Evolutionary conservation across 257 asterid genomes (phyloP).

Genomic region (Lithospermum erythrorhizon): DNA sequence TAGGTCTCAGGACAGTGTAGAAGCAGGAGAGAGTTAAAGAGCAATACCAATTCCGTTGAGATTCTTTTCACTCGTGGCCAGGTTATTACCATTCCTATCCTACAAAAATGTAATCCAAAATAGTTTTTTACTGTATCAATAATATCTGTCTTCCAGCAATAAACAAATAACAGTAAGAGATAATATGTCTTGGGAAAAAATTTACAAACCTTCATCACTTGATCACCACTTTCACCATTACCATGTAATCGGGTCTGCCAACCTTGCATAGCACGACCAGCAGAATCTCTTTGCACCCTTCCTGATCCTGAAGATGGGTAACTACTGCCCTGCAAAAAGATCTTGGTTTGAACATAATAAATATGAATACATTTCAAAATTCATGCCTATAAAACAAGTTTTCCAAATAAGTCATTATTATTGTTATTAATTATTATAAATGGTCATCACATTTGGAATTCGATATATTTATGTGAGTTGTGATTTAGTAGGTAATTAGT

Average conservation of each 20-base stretch:
- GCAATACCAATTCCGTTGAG: constrained; percentile 63
- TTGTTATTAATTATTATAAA: too few species aligned
- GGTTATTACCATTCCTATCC: constrained; percentile 58
- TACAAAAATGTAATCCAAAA: constrained; percentile 20
- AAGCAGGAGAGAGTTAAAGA: background rate
- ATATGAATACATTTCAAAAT: too few species aligned
- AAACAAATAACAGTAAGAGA: background rate
- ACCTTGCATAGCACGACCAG: constrained; percentile 94
- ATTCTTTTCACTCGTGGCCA: constrained; percentile 72
- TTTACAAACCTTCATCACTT: constrained; percentile 38
- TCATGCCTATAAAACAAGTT: background rate
- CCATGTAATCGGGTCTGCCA: constrained; percentile 68
- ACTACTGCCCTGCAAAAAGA: constrained; percentile 47
- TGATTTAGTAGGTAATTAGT: too few species aligned
- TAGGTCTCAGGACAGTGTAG: too few species aligned
- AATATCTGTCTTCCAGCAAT: too few species aligned
- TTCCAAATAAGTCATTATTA: background rate
- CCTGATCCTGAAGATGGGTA: constrained; percentile 69
- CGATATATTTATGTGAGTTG: too few species aligned
- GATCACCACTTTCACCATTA: constrained; percentile 52
- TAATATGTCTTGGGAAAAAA: constrained; percentile 1
- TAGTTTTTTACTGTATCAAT: background rate
- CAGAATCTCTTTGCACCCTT: constrained; percentile 85
- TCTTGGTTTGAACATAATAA: constrained; percentile 10
- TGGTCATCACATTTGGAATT: too few species aligned